phyloP scores from a whole-genome alignment of 1,284 basidiomycete genomes.

The Athelia sp. region DNA sequence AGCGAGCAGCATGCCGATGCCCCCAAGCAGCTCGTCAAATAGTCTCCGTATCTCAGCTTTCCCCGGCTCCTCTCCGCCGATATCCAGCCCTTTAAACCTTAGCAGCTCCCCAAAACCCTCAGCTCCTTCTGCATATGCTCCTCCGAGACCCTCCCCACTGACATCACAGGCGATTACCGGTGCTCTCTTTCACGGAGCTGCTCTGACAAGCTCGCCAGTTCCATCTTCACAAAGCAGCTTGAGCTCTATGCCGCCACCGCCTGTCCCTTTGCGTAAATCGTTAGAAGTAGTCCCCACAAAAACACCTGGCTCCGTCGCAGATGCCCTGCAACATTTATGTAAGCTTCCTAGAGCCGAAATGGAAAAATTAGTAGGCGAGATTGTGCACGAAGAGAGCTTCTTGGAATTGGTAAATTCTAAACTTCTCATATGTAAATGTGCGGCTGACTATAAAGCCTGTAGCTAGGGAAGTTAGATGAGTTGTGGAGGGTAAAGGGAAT shows the following conservation, averaged over 20 bases:
- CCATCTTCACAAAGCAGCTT: neutral
- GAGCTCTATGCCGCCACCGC: neutral
- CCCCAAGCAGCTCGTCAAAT: too few species aligned
- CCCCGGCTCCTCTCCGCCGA: too few species aligned
- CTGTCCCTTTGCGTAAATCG: neutral
- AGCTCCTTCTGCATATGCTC: neutral
- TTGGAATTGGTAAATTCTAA: neutral
- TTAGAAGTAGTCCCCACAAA: neutral
- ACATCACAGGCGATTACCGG: neutral
- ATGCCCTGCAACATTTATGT: neutral
- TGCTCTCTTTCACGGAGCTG: neutral
- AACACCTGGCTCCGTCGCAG: neutral
- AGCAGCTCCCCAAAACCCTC: neutral
- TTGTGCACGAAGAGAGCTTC: neutral
- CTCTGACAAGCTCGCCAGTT: neutral
- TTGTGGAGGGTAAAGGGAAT: neutral
- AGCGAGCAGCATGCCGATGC: too few species aligned
- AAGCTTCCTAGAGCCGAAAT: neutral
- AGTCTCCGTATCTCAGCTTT: too few species aligned
- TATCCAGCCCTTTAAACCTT: neutral
- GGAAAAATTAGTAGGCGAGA: neutral
- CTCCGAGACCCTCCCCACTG: neutral
- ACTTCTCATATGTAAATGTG: neutral
- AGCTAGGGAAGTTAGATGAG: neutral
- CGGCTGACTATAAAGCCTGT: neutral